These are phyloP conservation scores for Brassica nigra DNA, from an alignment of 345 rosid genomes.

Conservation along the genomic window DNA sequence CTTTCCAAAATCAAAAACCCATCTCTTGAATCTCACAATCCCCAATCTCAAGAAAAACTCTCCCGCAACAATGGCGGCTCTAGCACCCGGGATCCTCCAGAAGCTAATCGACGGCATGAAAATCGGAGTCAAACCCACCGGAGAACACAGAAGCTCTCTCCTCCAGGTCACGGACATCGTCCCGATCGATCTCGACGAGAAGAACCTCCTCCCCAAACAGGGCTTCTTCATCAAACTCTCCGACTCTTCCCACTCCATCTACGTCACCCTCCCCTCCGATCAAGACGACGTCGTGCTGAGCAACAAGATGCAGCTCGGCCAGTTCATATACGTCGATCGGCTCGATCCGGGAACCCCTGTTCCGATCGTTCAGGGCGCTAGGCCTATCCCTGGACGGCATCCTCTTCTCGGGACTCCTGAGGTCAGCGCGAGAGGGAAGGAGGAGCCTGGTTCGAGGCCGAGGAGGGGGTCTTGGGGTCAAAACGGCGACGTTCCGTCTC, in stretches of 20 bases:
- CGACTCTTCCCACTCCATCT: slow-evolving; percentile 90
- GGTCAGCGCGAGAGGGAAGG: not conserved
- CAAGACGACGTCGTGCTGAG: slow-evolving; percentile 82
- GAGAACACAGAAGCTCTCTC: slow-evolving; percentile 87
- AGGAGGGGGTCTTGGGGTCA: slow-evolving; percentile 92
- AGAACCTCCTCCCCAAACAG: slow-evolving; percentile 73
- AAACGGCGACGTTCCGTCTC: slow-evolving; percentile 53
- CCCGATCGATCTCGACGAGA: slow-evolving; percentile 92
- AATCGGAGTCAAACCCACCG: slow-evolving; percentile 73
- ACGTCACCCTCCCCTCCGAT: slow-evolving; percentile 76
- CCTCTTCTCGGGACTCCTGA: slow-evolving; percentile 84
- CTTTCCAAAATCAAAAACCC: slow-evolving; percentile 11
- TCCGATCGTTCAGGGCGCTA: slow-evolving; percentile 72
- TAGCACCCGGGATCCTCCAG: slow-evolving; percentile 77
- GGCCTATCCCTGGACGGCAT: slow-evolving; percentile 84
- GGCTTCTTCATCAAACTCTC: slow-evolving; percentile 91
- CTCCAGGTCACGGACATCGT: slow-evolving; percentile 90
- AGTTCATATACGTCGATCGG: slow-evolving; percentile 75
- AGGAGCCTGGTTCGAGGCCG: slow-evolving; percentile 26
- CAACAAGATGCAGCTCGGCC: slow-evolving; percentile 89
- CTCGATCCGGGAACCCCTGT: slow-evolving; percentile 89
- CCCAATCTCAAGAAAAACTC: not conserved
- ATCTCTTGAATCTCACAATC: slow-evolving; percentile 8
- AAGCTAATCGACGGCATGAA: slow-evolving; percentile 81
- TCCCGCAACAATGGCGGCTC: slow-evolving; percentile 52